Evolutionary conservation across 805 yeast genomes (phyloP), one percentile per base, ranked within the genome.

Genomic region (Candida koratica): DNA sequence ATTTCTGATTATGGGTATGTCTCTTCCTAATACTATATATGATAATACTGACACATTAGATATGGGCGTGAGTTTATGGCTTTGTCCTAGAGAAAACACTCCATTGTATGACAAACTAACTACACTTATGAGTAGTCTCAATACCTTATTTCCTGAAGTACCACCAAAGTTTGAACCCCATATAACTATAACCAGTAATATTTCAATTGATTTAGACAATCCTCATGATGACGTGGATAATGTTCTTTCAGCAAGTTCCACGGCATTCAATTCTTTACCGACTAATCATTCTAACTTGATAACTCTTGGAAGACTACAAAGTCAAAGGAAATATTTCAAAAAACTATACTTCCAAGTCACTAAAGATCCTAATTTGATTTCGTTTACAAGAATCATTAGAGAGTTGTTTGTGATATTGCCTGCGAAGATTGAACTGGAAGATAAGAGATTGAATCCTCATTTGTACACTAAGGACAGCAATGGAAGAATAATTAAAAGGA

Each of bases 151-250:
- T 49, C 83, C 84, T 8, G 81, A 78, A 34, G 69, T 56, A 37
- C 78, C 87, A 1, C 82, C 83, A 2, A 54, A 50, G 19, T 79
- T 84, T 47, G 83, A 76, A 43, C 95, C 95, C 3, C 95, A 84
- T 52, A 68, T 85, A 23, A 85, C 95, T 1, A 67, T 84, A 17
- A 77, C 87, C 2, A 70, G 86, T n/a, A 71, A 75, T 39, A 61
- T 84, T 20, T 61, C 56, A 1, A 60, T 80, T 17, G 58, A 65
- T 38, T 43, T 61, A 41, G 53, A 43, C 9, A 56, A 64, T 17
- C 62, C 69, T 9, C 68, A 69, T 27, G 74, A 73, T 10, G 85
- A 81, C 39, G 81, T 78, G 1, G 74, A 74, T 42, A 64, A 69
- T 20, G 73, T 81, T 6, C 63, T 84, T 13, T 75, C 71, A 18